Conservation (phyloP, 163 green algal genomes). For the Chlamydomonas reinhardtii region DNA sequence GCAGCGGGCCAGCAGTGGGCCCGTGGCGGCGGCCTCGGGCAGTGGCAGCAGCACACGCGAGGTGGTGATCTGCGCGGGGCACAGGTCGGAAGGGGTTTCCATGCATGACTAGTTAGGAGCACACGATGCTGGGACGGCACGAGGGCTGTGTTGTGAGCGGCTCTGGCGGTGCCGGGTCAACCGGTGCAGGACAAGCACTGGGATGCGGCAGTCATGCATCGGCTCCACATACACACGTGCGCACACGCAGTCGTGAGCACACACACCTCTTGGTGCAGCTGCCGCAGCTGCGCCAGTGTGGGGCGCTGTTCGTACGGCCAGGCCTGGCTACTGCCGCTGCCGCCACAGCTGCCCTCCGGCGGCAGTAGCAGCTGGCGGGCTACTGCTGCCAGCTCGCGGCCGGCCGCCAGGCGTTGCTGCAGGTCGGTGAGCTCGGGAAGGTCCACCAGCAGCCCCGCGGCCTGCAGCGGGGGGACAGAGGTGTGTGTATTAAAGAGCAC, state of each 20-base stretch:
- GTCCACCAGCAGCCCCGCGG: constrained; percentile 3
- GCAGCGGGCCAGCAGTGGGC: constrained; percentile 1
- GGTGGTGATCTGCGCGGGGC: too few species aligned
- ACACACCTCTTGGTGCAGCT: not conserved
- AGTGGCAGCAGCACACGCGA: not conserved
- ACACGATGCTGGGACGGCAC: too few species aligned
- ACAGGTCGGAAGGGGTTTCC: too few species aligned
- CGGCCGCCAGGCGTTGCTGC: not conserved
- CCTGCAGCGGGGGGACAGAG: constrained; percentile 5
- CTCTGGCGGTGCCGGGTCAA: too few species aligned
- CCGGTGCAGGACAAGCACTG: too few species aligned
- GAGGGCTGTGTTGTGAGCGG: too few species aligned
- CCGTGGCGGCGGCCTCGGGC: constrained; percentile 13
- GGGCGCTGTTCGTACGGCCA: not conserved
- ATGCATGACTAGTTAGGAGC: too few species aligned
- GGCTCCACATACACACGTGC: too few species aligned
- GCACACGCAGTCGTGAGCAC: too few species aligned
- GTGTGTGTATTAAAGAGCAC: too few species aligned
- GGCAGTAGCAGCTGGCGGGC: not conserved
- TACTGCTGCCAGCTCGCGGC: not conserved
- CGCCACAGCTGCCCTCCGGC: not conserved
- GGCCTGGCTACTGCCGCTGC: not conserved
- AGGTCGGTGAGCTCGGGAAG: not conserved
- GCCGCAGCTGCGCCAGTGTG: constrained; percentile 19
- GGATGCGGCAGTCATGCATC: too few species aligned